phyloP scores from a whole-genome alignment of 1,284 basidiomycete species.

The Puccinia triticina region DNA sequence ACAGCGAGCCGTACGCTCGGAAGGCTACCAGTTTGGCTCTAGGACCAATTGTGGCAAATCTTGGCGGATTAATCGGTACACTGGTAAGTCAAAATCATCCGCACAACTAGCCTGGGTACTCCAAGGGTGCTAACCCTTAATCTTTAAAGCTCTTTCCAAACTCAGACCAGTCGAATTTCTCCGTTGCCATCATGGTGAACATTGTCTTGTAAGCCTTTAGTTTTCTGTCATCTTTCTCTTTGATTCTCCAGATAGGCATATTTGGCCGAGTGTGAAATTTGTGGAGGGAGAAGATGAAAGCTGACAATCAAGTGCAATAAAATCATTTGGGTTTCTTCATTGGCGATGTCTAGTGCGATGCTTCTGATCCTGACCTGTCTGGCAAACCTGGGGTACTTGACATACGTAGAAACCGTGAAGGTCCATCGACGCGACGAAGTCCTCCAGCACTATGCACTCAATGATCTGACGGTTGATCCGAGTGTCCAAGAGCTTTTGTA shows the following conservation, averaged over 20 bases:
- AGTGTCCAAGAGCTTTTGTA: constrained; percentile 13
- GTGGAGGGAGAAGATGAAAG: neutral
- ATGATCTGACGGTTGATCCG: neutral
- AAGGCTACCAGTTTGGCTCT: constrained; percentile 22
- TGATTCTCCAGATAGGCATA: neutral
- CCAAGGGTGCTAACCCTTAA: neutral
- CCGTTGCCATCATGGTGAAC: neutral
- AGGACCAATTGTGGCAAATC: constrained; percentile 26
- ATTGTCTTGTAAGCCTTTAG: constrained; percentile 19
- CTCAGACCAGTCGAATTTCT: neutral
- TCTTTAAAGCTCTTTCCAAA: neutral
- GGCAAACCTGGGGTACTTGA: constrained; percentile 22
- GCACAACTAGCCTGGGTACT: neutral
- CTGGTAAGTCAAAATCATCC: neutral
- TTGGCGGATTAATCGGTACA: constrained; percentile 30
- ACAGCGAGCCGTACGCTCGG: constrained; percentile 29
- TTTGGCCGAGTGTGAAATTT: neutral
- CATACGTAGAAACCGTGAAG: constrained; percentile 23
- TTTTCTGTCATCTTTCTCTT: neutral
- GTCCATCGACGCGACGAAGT: constrained; percentile 12
- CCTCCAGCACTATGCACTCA: constrained; percentile 13
- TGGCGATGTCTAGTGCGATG: neutral
- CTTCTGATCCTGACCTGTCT: neutral
- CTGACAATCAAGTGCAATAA: neutral
- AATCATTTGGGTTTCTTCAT: neutral